Evolutionary conservation across 495 filamentous ascomycete genomes (phyloP), one percentile per base, ranked within the genome.

Genomic region (Penicillium riverlandense): DNA sequence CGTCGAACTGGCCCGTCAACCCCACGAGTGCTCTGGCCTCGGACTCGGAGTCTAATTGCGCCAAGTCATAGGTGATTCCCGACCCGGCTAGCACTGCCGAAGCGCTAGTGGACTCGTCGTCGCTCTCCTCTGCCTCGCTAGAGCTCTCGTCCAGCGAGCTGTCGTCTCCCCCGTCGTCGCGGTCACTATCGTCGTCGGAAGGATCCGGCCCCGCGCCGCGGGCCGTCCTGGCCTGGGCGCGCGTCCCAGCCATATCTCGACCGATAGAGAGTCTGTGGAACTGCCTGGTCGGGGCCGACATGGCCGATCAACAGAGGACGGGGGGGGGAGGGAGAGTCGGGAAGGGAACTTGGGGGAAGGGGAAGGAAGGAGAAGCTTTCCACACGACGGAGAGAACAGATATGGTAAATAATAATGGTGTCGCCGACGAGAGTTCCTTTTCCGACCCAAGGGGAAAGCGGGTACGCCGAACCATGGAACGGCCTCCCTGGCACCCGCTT

Each of bases 1-100:
- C 64, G 14, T 62, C 59, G 37, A 69, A 68, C 11, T 52, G 50
- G 29, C 57, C 56, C 14, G 51, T 65, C 42, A 70, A 53, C 6
- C 65, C 67, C 11, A 71, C 53, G 7, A 67, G 47, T 16, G 66
- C 65, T 36, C 55, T 50, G 39, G 67, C 61, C 47, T 63, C 49
- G 10, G 62, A 51, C 44, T 66, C 61, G 28, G 49, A 29, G 49
- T 69, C 61, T 39, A 71, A 53, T 41, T 53, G 37, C 38, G 54
- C 45, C 35, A 71, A 49, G 40, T 73, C 61, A 56, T 75, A 73
- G 40, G 63, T 58, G 45, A 72, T 63, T n/a, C 69, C 66, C 14
- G 71, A 63, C 16, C 49, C 48, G 29, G 62, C 55, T 37, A 49
- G 53, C 36, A 69, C 37, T 37, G 52, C 54, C 5, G 65, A 58